These are phyloP conservation scores for Syzygium jambos DNA, from an alignment of 345 rosid genomes.

Conservation along the genomic window DNA sequence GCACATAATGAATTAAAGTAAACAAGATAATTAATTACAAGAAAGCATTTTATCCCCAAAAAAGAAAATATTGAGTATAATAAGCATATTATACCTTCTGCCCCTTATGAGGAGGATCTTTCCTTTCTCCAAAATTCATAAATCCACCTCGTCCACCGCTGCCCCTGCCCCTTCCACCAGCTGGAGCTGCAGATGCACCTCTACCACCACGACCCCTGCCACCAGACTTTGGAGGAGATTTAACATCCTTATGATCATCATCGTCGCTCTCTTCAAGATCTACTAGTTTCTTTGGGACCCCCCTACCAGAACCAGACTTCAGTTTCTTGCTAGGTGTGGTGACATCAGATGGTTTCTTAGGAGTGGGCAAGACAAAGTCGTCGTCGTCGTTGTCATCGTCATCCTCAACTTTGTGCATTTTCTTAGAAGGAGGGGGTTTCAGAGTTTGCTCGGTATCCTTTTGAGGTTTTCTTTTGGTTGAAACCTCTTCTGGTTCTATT, in stretches of 20 bases:
- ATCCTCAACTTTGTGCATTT: conserved; percentile 34
- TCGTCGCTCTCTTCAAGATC: conserved; percentile 44
- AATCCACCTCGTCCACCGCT: conserved; percentile 84
- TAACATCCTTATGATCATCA: conserved; percentile 43
- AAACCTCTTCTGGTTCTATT: conserved; percentile 35
- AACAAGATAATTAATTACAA: conserved; percentile 6
- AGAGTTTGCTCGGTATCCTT: conserved; percentile 22
- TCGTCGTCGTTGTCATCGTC: conserved; percentile 57
- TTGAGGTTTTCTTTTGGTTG: conserved; percentile 58
- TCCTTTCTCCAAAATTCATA: conserved; percentile 91
- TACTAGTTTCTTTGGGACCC: conserved; percentile 42
- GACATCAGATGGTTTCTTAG: conserved; percentile 30
- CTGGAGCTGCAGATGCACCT: conserved; percentile 47
- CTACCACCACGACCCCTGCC: conserved; percentile 89
- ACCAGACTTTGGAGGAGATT: conserved; percentile 48
- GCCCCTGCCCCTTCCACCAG: conserved; percentile 84
- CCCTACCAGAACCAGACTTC: conserved; percentile 67
- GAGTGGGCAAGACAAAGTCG: conserved; percentile 47
- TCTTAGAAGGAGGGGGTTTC: conserved; percentile 46
- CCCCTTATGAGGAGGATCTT: conserved; percentile 99
- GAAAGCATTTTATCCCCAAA: background rate
- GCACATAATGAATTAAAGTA: conserved; percentile 7
- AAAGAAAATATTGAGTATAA: background rate
- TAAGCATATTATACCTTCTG: conserved; percentile 58
- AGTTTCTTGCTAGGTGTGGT: conserved; percentile 72